Base-by-base conservation (phyloP, 2,329 filamentous ascomycete species). In the Phoma sp. region DNA sequence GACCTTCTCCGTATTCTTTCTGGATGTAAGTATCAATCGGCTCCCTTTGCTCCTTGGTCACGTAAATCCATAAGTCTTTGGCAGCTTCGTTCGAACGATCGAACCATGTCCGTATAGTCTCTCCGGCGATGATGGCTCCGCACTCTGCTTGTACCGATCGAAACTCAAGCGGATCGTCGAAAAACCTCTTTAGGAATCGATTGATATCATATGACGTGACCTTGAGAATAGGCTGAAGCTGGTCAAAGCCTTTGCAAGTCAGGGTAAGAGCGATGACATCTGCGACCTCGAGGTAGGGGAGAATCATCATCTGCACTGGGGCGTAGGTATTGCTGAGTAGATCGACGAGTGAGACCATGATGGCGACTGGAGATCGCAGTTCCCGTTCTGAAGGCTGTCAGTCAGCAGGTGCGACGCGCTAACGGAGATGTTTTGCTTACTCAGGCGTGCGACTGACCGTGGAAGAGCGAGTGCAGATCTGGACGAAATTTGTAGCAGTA, bases 161-260 rank as follows among this genome's bases (percentile, higher is more conserved):
- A 18, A 59, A 59, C 7, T n/a, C 29, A 1, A 23, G 4, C 2
- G 43, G 42, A 11, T 59, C 30, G 2, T 5, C 10, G 35, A 54
- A 52, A 36, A 48, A 52, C 2, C 10, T 7, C 2, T 18, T 9
- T 2, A 59, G 39, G 9, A 29, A 10, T 7, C 22, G 14, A 7
- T 45, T 32, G 33, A 58, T 47, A 23, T 48, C 41, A 24, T 33
- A 53, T 9, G 24, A 3, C 1, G 14, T 49, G 2, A 22, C 39
- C 14, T 35, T 35, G 8, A 51, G 24, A 10, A 67, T 2, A 2
- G 40, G 11, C n/a, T 39, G 41, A 7, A 52, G 9, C 18, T 39
- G 11, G 25, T 24, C 71, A 6, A 52, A 44, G 4, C 18, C 41
- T 7, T 45, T 52, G 27, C 8, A 45, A 11, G 41, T 40, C 13